Conservation (phyloP, 345 rosid genomes). For the Aquilaria malaccensis region DNA sequence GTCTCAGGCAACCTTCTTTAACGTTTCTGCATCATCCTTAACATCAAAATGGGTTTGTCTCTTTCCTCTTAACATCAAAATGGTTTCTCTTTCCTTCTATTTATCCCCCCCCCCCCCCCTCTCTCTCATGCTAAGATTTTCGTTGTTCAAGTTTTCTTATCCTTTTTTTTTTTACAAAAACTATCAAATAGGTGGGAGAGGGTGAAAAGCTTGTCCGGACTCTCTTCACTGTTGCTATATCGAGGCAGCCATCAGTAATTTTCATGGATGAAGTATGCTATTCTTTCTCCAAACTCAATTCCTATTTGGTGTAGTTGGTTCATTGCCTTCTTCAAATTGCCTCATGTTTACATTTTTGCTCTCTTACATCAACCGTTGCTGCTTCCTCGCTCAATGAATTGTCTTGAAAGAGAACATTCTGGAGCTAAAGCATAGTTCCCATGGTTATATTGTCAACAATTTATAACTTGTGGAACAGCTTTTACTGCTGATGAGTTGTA, state of each 20-base stretch:
- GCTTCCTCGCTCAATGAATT: too few relatives aligned
- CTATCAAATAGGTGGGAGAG: constrained; percentile 72
- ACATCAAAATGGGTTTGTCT: constrained; percentile 90
- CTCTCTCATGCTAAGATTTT: not conserved
- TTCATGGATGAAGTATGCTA: constrained; percentile 87
- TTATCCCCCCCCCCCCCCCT: not conserved
- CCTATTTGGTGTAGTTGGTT: not conserved
- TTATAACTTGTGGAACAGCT: too few relatives aligned
- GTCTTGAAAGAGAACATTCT: too few relatives aligned
- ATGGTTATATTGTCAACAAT: too few relatives aligned
- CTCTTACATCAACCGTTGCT: not conserved
- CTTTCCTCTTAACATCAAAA: constrained; percentile 58
- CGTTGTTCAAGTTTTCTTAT: constrained; percentile 10
- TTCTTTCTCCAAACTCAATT: constrained; percentile 6
- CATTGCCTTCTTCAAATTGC: not conserved
- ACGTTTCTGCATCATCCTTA: constrained; percentile 89
- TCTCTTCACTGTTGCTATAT: constrained; percentile 82
- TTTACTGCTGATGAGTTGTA: too few relatives aligned
- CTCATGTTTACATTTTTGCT: not conserved
- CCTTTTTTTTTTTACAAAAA: constrained; percentile 3
- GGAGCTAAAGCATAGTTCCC: too few relatives aligned
- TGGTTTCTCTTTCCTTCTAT: constrained; percentile 29
- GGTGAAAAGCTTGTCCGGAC: constrained; percentile 94
- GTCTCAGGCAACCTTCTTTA: constrained; percentile 93
- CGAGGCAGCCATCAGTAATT: constrained; percentile 92